Evolutionary conservation across 108 stramenopile genomes (phyloP), one percentile per base, ranked within the genome.

Genomic region (Skeletonema potamos): DNA sequence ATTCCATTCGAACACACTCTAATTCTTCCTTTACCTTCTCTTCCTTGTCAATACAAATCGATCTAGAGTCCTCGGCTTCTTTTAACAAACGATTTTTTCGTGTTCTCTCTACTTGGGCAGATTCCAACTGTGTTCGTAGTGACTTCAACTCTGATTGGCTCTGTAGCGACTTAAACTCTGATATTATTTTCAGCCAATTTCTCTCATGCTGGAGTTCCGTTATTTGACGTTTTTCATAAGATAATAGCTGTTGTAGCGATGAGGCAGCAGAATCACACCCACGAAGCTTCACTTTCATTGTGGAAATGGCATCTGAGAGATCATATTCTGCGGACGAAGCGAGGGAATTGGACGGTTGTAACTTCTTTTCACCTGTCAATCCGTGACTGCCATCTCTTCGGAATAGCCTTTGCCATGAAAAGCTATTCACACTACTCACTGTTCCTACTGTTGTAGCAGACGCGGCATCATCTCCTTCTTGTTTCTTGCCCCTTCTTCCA

Each of bases 261-360:
- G 64, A 44, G 32, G 55, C 51, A 3, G 72, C 72, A 11, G 63
- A 20, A 44, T 73, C 64, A 29, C 63, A 73, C 1, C 72, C 72
- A 22, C 43, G 64, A 29, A 73, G 72, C 30, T 65, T 64, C 32
- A 73, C 6, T 20, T 58, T 43, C 34, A 73, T 54, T 51, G 32
- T 48, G 28, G 48, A 22, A 10, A 65, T 33, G 0, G 3, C 18
- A 22, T 51, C 22, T n/a, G 48, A 24, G 8, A 51, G 22, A 24
- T 51, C 48, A 22, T 9, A 4, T 3, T 44, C 43, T 44, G 8
- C 17, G 2, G 17, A 4, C 15, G 17, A 7, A 36, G 34, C 4
- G 30, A 6, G 30, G 30, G 6, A 6, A 32, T 32, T 32, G 30
- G 36, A 37, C 36, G 36, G 36, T 37, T n/a, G n/a, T n/a, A n/a